Base-by-base conservation (phyloP, 192 early-diverging fungal species). In the Podila epicladia region DNA sequence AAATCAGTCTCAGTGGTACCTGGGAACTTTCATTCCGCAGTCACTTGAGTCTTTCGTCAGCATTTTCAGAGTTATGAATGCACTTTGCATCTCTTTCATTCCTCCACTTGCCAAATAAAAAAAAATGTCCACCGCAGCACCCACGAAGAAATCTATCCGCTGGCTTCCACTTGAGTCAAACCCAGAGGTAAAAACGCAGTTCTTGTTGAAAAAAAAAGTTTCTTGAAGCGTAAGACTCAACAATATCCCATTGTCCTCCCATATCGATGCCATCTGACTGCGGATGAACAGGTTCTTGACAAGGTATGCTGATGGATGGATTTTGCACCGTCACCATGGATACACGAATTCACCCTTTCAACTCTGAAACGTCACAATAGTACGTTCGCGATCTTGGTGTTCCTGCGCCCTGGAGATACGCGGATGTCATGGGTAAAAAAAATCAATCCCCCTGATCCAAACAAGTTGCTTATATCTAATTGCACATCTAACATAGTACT, bases 91-190 rank as follows among this genome's bases (percentile, higher is more conserved):
- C 9, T 60, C 26, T 29, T 60, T 69, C n/a, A n/a, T 51, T 35
- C 71, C 58, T 41, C 22, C 32, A 53, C 19, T 55, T 50, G 32
- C 9, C 41, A 15, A 45, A n/a, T n/a, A 20, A 51, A 59, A 24
- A 32, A 71, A 35, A n/a, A 64, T 61, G 9, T 29, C 67, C 9
- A 5, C 55, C n/a, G 24, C 71, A 33, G 24, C 68, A 49, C 58
- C 45, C 3, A 37, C 60, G 9, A 85, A 85, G 63, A 71, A 72
- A 33, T 87, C 83, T 68, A 63, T 87, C 7, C 82, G 82, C 66
- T 97, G 96, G 96, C 67, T 96, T 15, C 95, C 96, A 8, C 90
- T 97, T 48, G 96, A 97, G 85, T 93, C 95, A 2, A 95, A 95
- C 65, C 96, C 96, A 48, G 91, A 95, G 33, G 94, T 94, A 1